Evolutionary conservation across 2,329 filamentous ascomycete species (phyloP).

Genomic region (Metarhizium brunneum): DNA sequence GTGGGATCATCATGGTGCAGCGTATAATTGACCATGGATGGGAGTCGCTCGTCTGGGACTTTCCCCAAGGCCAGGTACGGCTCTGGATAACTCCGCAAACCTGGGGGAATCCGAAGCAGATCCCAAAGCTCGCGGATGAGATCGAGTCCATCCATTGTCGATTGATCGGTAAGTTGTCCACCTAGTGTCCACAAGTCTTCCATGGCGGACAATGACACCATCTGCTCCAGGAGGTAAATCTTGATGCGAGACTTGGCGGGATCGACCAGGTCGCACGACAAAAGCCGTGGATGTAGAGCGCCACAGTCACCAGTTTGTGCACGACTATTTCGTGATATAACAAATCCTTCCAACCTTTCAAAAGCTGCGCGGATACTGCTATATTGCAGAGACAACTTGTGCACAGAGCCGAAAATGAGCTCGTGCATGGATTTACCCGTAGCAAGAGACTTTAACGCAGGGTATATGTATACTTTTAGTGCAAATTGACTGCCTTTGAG

Average conservation of each 20-base stretch:
- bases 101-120: too few species aligned
- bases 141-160: too few species aligned
- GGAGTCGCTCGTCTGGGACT: not conserved
- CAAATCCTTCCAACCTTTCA: not conserved
- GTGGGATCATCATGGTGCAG: not conserved
- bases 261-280: slow-evolving; percentile 1
- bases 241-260: slow-evolving; percentile 1
- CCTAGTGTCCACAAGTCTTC: slow-evolving; percentile 2
- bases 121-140: too few species aligned
- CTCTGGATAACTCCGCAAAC: too few species aligned
- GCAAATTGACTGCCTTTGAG: too few species aligned
- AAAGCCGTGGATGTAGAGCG: not conserved
- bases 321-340: too few species aligned
- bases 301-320: too few species aligned
- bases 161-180: not conserved
- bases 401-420: not conserved
- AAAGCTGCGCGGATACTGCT: not conserved
- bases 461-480: too few species aligned
- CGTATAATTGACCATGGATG: slow-evolving; percentile 1
- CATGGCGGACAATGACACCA: not conserved
- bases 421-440: not conserved
- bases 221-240: not conserved
- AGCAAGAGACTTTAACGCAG: not conserved
- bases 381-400: too few species aligned
- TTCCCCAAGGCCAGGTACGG: not conserved